These are phyloP conservation scores for Termitomyces bulborhizus DNA, from an alignment of 768 basidiomycete species.

Conservation along the genomic window DNA sequence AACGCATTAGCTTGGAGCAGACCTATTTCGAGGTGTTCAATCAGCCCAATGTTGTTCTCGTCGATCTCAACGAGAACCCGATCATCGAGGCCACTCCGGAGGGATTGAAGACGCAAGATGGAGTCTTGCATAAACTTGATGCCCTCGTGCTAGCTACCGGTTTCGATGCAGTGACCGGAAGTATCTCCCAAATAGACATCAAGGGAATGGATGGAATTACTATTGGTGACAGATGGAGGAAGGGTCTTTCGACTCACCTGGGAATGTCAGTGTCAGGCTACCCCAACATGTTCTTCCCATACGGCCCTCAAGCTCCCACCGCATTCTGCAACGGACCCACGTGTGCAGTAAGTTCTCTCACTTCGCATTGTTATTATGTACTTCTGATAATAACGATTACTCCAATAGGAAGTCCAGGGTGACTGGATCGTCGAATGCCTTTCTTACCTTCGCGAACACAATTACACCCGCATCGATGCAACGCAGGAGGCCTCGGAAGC, in stretches of 20 bases:
- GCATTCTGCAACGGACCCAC: conserved; percentile 20
- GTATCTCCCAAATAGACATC: conserved; percentile 18
- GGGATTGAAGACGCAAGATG: conserved; percentile 16
- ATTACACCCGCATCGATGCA: conserved; percentile 8
- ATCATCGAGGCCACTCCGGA: conserved; percentile 14
- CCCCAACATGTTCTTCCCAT: conserved; percentile 23
- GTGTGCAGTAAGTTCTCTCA: conserved; percentile 12
- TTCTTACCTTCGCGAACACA: conserved; percentile 10
- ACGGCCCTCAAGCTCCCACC: conserved; percentile 21
- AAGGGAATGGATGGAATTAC: conserved; percentile 12
- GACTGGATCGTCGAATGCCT: conserved; percentile 20
- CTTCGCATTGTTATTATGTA: background rate
- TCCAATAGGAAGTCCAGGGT: conserved; percentile 17
- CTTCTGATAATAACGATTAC: background rate
- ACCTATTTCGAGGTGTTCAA: conserved; percentile 20
- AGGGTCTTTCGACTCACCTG: conserved; percentile 16
- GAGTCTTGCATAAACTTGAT: conserved; percentile 16
- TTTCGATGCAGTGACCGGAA: conserved; percentile 19
- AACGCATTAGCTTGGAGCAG: conserved; percentile 16
- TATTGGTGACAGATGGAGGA: conserved; percentile 19
- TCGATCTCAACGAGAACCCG: conserved; percentile 16
- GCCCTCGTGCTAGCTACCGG: conserved; percentile 18
- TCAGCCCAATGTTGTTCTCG: conserved; percentile 18
- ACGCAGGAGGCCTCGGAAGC: conserved; percentile 9
- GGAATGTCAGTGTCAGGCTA: conserved; percentile 15